Evolutionary conservation across 2,329 filamentous ascomycete genomes (phyloP).

Genomic region (Phaeomoniella chlamydospora): DNA sequence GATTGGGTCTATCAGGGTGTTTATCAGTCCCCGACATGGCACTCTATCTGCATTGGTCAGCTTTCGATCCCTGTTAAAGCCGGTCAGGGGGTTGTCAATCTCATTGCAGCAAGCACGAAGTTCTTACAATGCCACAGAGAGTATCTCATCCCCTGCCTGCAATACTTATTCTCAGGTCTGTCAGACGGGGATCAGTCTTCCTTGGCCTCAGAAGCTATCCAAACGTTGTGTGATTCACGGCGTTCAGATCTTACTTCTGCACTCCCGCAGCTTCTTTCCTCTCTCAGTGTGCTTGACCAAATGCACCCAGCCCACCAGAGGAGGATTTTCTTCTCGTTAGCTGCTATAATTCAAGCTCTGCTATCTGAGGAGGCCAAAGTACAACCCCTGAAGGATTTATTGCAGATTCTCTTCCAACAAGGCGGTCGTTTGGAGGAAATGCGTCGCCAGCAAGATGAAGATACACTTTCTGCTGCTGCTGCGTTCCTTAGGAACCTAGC

Average conservation of each 20-base stretch:
- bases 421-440: not conserved
- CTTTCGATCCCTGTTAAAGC: slow-evolving; percentile 4
- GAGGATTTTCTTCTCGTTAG: slow-evolving; percentile 26
- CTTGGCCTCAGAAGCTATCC: slow-evolving; percentile 27
- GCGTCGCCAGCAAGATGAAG: not conserved
- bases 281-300: slow-evolving; percentile 13
- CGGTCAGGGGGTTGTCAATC: slow-evolving; percentile 25
- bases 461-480: not conserved
- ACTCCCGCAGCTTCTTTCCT: slow-evolving; percentile 26
- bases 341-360: slow-evolving; percentile 26
- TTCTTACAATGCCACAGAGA: slow-evolving; percentile 28
- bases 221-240: slow-evolving; percentile 27
- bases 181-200: not conserved
- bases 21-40: not conserved
- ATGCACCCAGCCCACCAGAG: not conserved
- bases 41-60: not conserved
- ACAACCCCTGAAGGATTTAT: slow-evolving; percentile 15
- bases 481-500: slow-evolving; percentile 15
- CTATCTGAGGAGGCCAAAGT: slow-evolving; percentile 23
- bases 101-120: slow-evolving; percentile 26
- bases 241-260: slow-evolving; percentile 23
- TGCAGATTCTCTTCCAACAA: not conserved
- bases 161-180: slow-evolving; percentile 24
- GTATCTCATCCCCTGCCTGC: slow-evolving; percentile 23
- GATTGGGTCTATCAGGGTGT: not conserved